Percentiles rank a stretch among this genome's conserved stretches.
phyloP scores from a whole-genome alignment of 129 eudicot species.

The Silybum marianum region DNA sequence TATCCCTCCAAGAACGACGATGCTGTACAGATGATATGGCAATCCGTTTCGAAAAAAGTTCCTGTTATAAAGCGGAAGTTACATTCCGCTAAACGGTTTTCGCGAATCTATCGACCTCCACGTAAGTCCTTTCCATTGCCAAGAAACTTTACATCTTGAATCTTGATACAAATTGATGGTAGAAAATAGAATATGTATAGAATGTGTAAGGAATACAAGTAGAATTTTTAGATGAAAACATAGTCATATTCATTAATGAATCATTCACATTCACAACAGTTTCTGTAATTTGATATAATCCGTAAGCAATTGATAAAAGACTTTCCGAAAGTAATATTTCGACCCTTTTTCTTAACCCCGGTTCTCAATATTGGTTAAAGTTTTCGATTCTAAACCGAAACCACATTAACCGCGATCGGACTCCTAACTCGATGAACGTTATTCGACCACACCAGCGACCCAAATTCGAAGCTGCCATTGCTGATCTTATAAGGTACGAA shows the following conservation, averaged over 20 bases:
- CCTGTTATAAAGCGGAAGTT: conserved; percentile 56
- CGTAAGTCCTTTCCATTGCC: conserved; percentile 49
- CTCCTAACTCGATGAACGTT: conserved; percentile 51
- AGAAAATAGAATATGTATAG: conserved; percentile 30
- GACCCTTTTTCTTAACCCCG: background rate
- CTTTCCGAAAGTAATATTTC: background rate
- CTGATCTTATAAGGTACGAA: conserved; percentile 49
- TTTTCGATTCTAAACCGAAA: conserved; percentile 34
- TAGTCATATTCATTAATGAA: conserved; percentile 24
- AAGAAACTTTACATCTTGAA: conserved; percentile 38
- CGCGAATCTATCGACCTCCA: conserved; percentile 26
- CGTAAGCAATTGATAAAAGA: background rate
- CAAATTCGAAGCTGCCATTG: conserved; percentile 57
- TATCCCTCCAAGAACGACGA: conserved; percentile 70
- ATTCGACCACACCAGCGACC: conserved; percentile 64
- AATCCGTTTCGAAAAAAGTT: conserved; percentile 69
- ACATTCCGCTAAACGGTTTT: conserved; percentile 48
- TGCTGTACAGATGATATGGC: conserved; percentile 96
- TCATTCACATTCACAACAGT: conserved; percentile 13
- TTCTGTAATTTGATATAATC: conserved; percentile 29
- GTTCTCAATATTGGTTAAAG: no score
- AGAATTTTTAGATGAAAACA: conserved; percentile 24
- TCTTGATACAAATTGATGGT: conserved; percentile 25
- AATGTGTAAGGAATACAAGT: conserved; percentile 21
- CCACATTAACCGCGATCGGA: conserved; percentile 60